A percentile compares a stretch with the other conserved stretches of the same genome.
Evolutionary conservation across 73 alveolate species (phyloP).

Genomic region (Uronychia setigera): DNA sequence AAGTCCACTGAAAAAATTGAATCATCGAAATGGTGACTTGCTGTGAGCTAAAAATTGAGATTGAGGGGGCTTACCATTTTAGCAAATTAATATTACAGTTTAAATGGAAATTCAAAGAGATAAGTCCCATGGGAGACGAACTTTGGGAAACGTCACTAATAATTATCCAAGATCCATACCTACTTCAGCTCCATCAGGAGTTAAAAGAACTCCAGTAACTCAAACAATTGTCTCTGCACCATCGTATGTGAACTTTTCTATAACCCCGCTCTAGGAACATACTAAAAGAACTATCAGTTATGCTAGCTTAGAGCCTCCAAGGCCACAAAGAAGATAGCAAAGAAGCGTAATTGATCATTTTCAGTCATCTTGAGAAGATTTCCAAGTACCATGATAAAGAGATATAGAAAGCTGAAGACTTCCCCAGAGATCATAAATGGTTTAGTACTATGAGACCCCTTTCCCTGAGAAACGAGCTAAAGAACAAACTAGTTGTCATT

Average conservation of each 20-base stretch:
- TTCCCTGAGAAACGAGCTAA: slow-evolving; percentile 19
- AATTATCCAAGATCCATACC: too few relatives aligned
- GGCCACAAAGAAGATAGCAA: neutral
- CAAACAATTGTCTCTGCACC: neutral
- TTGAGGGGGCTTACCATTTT: neutral
- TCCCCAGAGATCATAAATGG: slow-evolving; percentile 56
- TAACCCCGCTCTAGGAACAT: neutral
- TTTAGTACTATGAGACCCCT: slow-evolving; percentile 34
- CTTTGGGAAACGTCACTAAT: too few relatives aligned
- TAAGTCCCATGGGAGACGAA: too few relatives aligned
- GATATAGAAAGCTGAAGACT: slow-evolving; percentile 35
- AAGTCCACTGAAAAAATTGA: neutral
- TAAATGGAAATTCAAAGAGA: too few relatives aligned
- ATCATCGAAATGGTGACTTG: neutral
- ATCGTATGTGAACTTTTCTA: neutral
- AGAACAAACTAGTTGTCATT: slow-evolving; percentile 44
- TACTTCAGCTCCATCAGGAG: neutral
- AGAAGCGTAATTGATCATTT: neutral
- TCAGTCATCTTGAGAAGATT: neutral
- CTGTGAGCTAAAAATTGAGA: neutral
- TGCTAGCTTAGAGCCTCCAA: neutral
- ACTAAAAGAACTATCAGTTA: neutral
- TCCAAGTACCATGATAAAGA: neutral
- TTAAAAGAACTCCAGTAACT: neutral
- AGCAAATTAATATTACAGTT: neutral